Evolutionary conservation across 768 basidiomycete genomes (phyloP).

Genomic region (Podaxis sp.): DNA sequence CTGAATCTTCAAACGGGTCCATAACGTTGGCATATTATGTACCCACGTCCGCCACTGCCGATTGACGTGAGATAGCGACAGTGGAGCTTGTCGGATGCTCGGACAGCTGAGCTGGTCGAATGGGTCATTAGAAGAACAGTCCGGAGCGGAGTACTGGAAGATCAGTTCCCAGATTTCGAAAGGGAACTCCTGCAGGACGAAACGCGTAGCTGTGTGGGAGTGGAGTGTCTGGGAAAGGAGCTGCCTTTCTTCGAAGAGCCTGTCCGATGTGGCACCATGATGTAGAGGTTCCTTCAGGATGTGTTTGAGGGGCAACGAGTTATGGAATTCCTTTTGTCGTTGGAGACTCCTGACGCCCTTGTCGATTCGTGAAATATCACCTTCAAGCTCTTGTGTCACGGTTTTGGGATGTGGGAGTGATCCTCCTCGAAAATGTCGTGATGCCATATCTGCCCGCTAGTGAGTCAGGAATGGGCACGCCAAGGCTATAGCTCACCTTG

Average conservation of each 20-base stretch:
- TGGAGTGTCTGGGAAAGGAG: background rate
- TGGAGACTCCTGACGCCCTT: background rate
- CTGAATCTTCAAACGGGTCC: background rate
- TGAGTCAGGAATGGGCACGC: background rate
- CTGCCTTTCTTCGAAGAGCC: background rate
- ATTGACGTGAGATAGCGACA: slow-evolving; percentile 1
- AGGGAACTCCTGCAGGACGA: background rate
- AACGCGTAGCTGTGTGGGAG: background rate
- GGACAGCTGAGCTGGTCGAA: background rate
- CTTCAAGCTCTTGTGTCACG: background rate
- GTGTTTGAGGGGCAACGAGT: background rate
- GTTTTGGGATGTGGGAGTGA: background rate
- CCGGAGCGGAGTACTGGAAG: background rate
- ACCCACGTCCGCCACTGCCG: slow-evolving; percentile 1
- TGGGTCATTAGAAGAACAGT: background rate
- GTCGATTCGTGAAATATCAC: slow-evolving; percentile 1
- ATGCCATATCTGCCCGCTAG: background rate
- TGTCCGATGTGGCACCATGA: background rate
- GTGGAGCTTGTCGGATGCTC: background rate
- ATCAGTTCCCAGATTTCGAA: slow-evolving; percentile 3
- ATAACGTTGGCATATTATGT: background rate
- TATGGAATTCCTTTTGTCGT: background rate
- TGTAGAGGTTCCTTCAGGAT: slow-evolving; percentile 4
- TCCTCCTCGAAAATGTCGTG: background rate
- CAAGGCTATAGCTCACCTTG: background rate